A percentile compares a stretch with the other conserved stretches of the same genome.
These are phyloP conservation scores for Venturia asperata DNA, from an alignment of 2,329 filamentous ascomycete species.

Conservation along the genomic window DNA sequence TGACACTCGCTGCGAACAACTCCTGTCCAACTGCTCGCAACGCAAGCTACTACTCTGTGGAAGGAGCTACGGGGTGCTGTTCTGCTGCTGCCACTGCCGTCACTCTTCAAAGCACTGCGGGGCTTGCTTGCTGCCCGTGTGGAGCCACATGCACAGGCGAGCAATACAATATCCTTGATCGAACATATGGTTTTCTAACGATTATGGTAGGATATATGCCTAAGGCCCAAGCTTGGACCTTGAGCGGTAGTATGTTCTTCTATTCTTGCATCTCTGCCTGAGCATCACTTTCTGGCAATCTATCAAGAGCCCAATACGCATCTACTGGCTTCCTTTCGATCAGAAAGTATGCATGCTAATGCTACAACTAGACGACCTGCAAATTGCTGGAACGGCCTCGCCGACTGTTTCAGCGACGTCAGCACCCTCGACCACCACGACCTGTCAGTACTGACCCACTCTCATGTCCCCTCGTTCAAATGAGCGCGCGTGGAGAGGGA, in stretches of 20 bases:
- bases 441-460: neutral
- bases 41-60: neutral
- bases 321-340: neutral
- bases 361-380: neutral
- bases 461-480: neutral
- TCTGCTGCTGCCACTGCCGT: neutral
- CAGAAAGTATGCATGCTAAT: neutral
- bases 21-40: neutral
- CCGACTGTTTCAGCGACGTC: neutral
- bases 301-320: neutral
- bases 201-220: slow-evolving; percentile 1
- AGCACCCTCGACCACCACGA: neutral
- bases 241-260: slow-evolving; percentile 5
- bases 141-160: slow-evolving; percentile 4
- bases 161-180: neutral
- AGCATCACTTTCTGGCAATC: neutral
- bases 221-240: neutral
- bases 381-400: neutral
- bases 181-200: neutral
- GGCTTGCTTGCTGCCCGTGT: slow-evolving; percentile 10
- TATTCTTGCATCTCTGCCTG: no score
- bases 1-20: slow-evolving; percentile 9
- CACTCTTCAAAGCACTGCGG: neutral
- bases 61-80: slow-evolving; percentile 6
- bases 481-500: neutral